Conservation (phyloP, 1,284 basidiomycete species). For the Anthracocystis setariae region DNA sequence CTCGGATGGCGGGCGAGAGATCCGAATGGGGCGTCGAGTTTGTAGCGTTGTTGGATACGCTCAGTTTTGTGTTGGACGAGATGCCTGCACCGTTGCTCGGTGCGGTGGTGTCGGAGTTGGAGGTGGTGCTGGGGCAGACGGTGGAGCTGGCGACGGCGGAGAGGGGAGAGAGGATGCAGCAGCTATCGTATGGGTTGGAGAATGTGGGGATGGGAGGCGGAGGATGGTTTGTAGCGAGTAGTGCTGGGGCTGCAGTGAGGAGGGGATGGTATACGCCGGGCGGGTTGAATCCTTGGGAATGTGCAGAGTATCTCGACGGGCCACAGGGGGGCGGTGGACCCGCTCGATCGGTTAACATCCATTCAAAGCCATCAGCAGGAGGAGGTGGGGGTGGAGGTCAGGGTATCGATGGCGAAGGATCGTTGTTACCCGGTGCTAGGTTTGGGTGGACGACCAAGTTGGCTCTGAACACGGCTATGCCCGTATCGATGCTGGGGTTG, state of each 20-base stretch:
- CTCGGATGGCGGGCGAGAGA: constrained; percentile 13
- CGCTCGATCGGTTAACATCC: too few relatives aligned
- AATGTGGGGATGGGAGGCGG: neutral
- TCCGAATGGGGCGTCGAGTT: constrained; percentile 16
- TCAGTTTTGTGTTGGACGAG: constrained; percentile 45
- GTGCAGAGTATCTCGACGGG: constrained; percentile 42
- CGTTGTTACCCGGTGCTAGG: constrained; percentile 24
- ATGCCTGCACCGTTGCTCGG: constrained; percentile 23
- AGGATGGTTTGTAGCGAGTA: constrained; percentile 24
- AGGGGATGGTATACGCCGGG: constrained; percentile 35
- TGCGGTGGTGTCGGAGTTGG: constrained; percentile 18
- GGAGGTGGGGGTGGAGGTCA: neutral
- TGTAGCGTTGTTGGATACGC: constrained; percentile 27
- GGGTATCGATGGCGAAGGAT: neutral
- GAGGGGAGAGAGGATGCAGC: constrained; percentile 17
- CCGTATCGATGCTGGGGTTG: constrained; percentile 23
- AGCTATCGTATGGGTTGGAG: constrained; percentile 25
- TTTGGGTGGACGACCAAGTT: constrained; percentile 29
- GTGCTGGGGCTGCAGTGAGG: constrained; percentile 25
- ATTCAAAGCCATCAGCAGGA: too few relatives aligned
- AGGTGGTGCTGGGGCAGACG: constrained; percentile 15
- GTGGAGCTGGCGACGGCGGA: constrained; percentile 19
- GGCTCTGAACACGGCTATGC: constrained; percentile 34
- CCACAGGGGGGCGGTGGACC: constrained; percentile 1
- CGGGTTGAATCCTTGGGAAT: constrained; percentile 43